Base-by-base conservation (phyloP, 257 asterid species). In the Solanum okadae region DNA sequence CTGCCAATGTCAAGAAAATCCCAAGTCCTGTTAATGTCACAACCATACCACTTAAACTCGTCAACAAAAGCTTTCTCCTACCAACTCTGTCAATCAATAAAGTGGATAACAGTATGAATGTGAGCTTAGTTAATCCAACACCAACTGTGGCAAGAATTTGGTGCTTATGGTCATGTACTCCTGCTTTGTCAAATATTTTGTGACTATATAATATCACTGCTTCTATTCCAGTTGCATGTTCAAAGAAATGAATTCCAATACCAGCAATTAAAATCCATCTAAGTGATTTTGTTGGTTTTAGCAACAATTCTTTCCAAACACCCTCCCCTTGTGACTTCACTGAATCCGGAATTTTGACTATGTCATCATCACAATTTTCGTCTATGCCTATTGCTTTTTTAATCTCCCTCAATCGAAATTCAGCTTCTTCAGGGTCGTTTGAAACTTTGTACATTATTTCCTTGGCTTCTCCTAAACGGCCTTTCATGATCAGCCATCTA, bases 141-240 rank as follows among this genome's bases (percentile, higher is more conserved):
- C 98, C 98, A 2, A 94, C 91, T 0, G 94, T 92, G 5, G 97
- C 97, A 0, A 91, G 88, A 12, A 95, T 89, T 3, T 93, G 90
- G 88, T 92, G 91, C 18, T 71, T 86, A 68, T 88, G 84, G 0
- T 91, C 86, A 40, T 82, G 83, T 14, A 95, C 92, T 16, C 98
- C 98, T 0, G 98, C 98, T 42, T 91, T 91, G n/a, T 73, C 90
- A 85, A 94, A 93, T 37, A 94, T 94, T 14, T 89, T 85, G 0
- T 95, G 96, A 20, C 98, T 95, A 68, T 94, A 94, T 8, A 94
- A 85, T 10, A 94, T 91, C 5, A 94, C 96, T 0, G 98, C 98
- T 87, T 94, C 98, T 0, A 90, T 89, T 8, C 98, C 96, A 1
- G 95, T 93, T 8, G 96, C 96, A 86, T 94, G 98, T 33, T 94